A percentile compares a stretch with the other conserved stretches of the same genome.
phyloP scores from a whole-genome alignment of 495 filamentous ascomycete species.

The Thermothielavioides terrestris region DNA sequence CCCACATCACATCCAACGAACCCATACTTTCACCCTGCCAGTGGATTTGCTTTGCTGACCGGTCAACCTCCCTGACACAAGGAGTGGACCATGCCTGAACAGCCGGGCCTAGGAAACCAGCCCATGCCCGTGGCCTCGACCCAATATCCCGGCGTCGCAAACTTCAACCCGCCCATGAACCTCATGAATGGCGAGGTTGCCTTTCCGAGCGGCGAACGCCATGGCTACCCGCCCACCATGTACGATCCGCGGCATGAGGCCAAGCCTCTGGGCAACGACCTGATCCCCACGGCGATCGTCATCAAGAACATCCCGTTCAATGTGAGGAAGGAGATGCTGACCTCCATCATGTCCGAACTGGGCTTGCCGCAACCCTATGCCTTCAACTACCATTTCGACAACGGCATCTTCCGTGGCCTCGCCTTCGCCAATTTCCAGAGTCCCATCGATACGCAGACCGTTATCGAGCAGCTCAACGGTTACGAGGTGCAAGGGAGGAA shows the following conservation, averaged over 20 bases:
- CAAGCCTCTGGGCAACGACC: constrained; percentile 45
- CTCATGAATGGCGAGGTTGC: constrained; percentile 24
- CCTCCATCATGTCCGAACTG: constrained; percentile 85
- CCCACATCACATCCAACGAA: background rate
- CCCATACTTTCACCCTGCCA: background rate
- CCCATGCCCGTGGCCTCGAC: constrained; percentile 28
- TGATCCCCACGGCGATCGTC: constrained; percentile 96
- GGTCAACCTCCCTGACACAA: constrained; percentile 12
- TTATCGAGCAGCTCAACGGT: constrained; percentile 87
- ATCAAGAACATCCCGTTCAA: constrained; percentile 99
- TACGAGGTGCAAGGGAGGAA: constrained; percentile 92
- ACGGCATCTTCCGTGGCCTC: constrained; percentile 90
- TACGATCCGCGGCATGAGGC: constrained; percentile 28
- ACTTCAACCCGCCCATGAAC: constrained; percentile 21
- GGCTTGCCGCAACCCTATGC: constrained; percentile 89
- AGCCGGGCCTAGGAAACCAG: constrained; percentile 33
- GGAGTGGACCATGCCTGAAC: constrained; percentile 43
- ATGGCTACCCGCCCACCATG: constrained; percentile 22
- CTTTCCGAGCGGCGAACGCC: constrained; percentile 23
- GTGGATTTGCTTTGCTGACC: constrained; percentile 1
- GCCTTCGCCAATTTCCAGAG: constrained; percentile 99
- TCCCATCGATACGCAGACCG: constrained; percentile 79
- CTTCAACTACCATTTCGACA: constrained; percentile 99
- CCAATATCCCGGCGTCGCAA: constrained; percentile 19
- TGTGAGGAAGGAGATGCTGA: constrained; percentile 91